Base-by-base conservation (phyloP, 2,329 filamentous ascomycete genomes). In the Diaporthe helianthi region DNA sequence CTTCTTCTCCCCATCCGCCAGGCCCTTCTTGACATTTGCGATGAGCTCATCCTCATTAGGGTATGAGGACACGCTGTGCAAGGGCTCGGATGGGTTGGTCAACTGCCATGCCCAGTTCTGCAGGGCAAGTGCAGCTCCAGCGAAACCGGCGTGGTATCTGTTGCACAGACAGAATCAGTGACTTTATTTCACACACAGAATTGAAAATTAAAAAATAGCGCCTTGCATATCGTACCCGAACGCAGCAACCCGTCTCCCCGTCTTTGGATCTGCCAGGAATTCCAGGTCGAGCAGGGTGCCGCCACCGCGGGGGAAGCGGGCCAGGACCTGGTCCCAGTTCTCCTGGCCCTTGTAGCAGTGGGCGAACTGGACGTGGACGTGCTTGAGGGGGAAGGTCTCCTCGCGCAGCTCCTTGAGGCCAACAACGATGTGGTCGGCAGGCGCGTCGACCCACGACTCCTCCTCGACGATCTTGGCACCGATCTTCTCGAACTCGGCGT, bases 21-120 rank as follows among this genome's bases (percentile, higher is more conserved):
- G 83, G 47, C 88, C 86, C 76, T 88, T 87, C 84, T 93, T 92
- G 73, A 97, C 90, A 74, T 94, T 89, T 47, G 84, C 81, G 69
- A 97, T 89, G 74, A 97, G 85, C 51, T 89, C 87, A 46, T 84
- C 84, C 80, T 97, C 92, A 79, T 93, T 93, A 72, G 90, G 86
- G 80, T 93, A 95, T 76, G 86, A 85, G 74, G 86, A 86, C 22
- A 92, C 85, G 68, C 87, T 84, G 10, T 90, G 89, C 70, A 95
- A 86, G 65, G 89, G 86, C 79, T 87, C 87, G 53, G 90, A 87
- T 8, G 69, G 67, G 79, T 94, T 87, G 52, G 87, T 87, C 72
- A 95, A 84, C 80, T 97, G 93, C 87, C 90, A 92, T 13, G 92
- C 89, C 93, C 94, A 97, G 53, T 90, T 89, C 86, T 94, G 87